phyloP scores from a whole-genome alignment of 2,329 filamentous ascomycete genomes.

The Fusarium illudens region DNA sequence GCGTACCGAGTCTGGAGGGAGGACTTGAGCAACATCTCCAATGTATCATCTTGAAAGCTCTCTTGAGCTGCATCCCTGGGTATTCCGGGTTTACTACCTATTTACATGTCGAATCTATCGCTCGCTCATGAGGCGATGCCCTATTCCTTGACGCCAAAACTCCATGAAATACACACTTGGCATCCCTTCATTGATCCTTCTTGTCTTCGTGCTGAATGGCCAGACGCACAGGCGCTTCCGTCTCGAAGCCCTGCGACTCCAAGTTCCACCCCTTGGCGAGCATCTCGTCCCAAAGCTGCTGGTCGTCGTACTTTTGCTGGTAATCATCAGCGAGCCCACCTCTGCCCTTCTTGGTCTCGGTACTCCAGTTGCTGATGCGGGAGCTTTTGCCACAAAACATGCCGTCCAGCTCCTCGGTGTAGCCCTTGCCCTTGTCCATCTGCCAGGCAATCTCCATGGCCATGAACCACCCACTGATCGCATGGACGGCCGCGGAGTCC shows the following conservation, averaged over 20 bases:
- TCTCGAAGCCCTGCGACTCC: conserved; percentile 49
- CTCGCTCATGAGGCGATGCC: background rate
- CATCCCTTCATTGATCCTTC: conserved; percentile 39
- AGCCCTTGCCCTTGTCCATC: conserved; percentile 37
- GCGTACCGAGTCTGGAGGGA: background rate
- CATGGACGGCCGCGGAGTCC: conserved; percentile 41
- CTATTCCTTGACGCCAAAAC: conserved; percentile 4
- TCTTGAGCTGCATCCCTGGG: background rate
- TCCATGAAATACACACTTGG: background rate
- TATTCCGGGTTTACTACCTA: background rate
- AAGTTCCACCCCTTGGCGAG: conserved; percentile 47
- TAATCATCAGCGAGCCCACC: conserved; percentile 18
- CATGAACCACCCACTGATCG: conserved; percentile 49
- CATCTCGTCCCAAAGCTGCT: conserved; percentile 44
- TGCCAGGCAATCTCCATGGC: conserved; percentile 50
- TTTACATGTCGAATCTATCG: background rate
- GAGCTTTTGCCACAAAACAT: conserved; percentile 21
- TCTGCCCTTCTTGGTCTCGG: background rate
- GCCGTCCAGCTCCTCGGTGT: conserved; percentile 30
- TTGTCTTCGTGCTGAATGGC: conserved; percentile 29
- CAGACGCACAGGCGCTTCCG: conserved; percentile 47
- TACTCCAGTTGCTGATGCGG: background rate
- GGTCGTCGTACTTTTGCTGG: conserved; percentile 29
- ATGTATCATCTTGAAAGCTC: conserved; percentile 18
- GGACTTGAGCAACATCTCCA: conserved; percentile 32